Conservation (phyloP, 2,329 filamentous ascomycete genomes). For the Exophiala sp. region DNA sequence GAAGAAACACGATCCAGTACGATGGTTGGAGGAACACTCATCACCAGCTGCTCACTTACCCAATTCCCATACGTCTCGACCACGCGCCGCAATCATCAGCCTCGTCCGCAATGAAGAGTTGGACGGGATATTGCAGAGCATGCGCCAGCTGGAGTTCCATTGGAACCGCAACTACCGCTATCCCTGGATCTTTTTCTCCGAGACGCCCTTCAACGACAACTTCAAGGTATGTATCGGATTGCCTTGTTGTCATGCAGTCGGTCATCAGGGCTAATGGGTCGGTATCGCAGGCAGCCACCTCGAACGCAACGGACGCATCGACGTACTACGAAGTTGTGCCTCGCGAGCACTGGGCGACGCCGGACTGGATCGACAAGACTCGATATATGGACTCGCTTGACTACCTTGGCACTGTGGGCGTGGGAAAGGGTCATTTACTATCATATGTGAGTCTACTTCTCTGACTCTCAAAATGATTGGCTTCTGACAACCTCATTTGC, state of each 20-base stretch:
- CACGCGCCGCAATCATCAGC: conserved; percentile 34
- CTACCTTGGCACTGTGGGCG: conserved; percentile 34
- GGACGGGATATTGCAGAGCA: conserved; percentile 34
- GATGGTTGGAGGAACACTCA: conserved; percentile 25
- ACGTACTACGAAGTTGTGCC: conserved; percentile 35
- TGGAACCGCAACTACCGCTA: conserved; percentile 36
- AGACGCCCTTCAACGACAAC: conserved; percentile 33
- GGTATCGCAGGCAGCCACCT: conserved; percentile 29
- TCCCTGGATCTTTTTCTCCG: conserved; percentile 39
- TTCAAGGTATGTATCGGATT: conserved; percentile 30
- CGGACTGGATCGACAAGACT: conserved; percentile 30
- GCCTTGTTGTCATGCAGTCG: neutral
- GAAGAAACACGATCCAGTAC: conserved; percentile 8
- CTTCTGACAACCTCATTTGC: too few species aligned
- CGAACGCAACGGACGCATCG: conserved; percentile 30
- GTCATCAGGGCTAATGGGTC: too few species aligned
- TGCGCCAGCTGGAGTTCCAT: conserved; percentile 33
- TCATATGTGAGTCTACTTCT: conserved; percentile 31
- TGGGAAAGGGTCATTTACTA: conserved; percentile 35
- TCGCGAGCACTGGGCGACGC: conserved; percentile 32
- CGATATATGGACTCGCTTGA: conserved; percentile 34
- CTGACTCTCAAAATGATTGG: too few species aligned
- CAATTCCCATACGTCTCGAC: conserved; percentile 17
- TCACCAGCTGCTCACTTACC: neutral
- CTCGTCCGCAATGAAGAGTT: conserved; percentile 36